phyloP scores from a whole-genome alignment of 2,329 filamentous ascomycete genomes.

The Aspergillus viridinutans region DNA sequence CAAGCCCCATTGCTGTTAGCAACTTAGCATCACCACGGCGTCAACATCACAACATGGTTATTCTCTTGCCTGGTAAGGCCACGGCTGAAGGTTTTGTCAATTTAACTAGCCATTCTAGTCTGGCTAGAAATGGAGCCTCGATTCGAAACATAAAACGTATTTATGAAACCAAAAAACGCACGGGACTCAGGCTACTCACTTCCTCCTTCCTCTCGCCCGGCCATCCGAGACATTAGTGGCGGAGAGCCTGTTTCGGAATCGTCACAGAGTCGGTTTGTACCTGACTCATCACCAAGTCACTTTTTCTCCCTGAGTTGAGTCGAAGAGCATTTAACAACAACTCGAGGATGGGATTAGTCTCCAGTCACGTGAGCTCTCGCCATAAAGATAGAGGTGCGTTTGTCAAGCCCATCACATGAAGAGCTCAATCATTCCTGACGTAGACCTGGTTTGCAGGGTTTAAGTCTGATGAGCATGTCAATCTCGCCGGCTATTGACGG shows the following conservation, averaged over 20 bases:
- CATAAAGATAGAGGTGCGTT: background rate
- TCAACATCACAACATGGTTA: background rate
- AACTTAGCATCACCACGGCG: background rate
- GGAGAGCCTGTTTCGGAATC: background rate
- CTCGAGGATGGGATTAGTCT: background rate
- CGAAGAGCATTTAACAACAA: background rate
- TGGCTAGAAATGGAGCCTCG: background rate
- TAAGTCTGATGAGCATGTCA: background rate
- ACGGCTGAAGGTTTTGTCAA: background rate
- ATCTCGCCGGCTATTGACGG: background rate
- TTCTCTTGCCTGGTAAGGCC: background rate
- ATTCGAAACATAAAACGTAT: background rate
- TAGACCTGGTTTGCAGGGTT: background rate
- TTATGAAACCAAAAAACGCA: background rate
- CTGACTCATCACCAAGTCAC: background rate
- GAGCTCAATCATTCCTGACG: background rate
- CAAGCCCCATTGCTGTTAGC: background rate
- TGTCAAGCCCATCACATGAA: background rate
- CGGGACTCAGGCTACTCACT: background rate
- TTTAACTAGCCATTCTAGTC: background rate
- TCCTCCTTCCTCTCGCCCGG: background rate
- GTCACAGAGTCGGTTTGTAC: background rate
- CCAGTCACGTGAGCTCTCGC: background rate
- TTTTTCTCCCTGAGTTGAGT: background rate
- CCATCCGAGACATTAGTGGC: background rate